A percentile compares a stretch with the other conserved stretches of the same genome.
These are phyloP conservation scores for Phytophthora pseudosyringae DNA, from an alignment of 352 stramenopile species.

Conservation along the genomic window DNA sequence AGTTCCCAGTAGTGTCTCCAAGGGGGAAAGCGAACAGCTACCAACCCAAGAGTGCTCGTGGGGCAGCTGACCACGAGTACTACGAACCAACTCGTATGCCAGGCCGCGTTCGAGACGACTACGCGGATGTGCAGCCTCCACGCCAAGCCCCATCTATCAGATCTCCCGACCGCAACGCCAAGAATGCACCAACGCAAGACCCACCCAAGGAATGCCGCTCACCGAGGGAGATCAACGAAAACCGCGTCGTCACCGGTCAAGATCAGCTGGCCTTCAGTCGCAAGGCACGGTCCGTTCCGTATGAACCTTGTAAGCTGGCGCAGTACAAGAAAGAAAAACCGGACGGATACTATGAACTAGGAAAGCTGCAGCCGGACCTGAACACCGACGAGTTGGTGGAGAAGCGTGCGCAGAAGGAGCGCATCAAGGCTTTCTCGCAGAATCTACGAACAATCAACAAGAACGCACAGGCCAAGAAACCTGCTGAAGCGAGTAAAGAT, in stretches of 20 bases:
- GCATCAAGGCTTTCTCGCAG: slow-evolving; percentile 86
- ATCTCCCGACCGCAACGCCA: slow-evolving; percentile 13
- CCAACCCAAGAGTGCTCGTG: slow-evolving; percentile 24
- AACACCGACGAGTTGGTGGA: slow-evolving; percentile 81
- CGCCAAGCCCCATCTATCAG: slow-evolving; percentile 10
- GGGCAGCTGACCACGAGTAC: slow-evolving; percentile 17
- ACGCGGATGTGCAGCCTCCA: slow-evolving; percentile 28
- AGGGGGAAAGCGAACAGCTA: slow-evolving; percentile 21
- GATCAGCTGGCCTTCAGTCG: slow-evolving; percentile 83
- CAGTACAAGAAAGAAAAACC: slow-evolving; percentile 91
- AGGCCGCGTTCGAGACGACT: slow-evolving; percentile 42
- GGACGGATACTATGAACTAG: slow-evolving; percentile 85
- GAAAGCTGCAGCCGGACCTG: slow-evolving; percentile 89
- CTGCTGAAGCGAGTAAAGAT: slow-evolving; percentile 27
- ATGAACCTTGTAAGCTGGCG: slow-evolving; percentile 83
- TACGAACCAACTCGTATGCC: slow-evolving; percentile 34
- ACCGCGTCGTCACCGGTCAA: slow-evolving; percentile 56
- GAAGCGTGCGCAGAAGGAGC: slow-evolving; percentile 79
- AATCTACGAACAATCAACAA: slow-evolving; percentile 85
- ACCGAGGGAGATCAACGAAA: slow-evolving; percentile 67
- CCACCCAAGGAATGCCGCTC: slow-evolving; percentile 45
- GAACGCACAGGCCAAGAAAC: slow-evolving; percentile 43
- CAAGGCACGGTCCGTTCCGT: slow-evolving; percentile 75
- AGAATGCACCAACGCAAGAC: slow-evolving; percentile 6
- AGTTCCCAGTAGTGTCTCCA: slow-evolving; percentile 18